Conservation (phyloP, 2,329 filamentous ascomycete species). For the Apiospora sp. region DNA sequence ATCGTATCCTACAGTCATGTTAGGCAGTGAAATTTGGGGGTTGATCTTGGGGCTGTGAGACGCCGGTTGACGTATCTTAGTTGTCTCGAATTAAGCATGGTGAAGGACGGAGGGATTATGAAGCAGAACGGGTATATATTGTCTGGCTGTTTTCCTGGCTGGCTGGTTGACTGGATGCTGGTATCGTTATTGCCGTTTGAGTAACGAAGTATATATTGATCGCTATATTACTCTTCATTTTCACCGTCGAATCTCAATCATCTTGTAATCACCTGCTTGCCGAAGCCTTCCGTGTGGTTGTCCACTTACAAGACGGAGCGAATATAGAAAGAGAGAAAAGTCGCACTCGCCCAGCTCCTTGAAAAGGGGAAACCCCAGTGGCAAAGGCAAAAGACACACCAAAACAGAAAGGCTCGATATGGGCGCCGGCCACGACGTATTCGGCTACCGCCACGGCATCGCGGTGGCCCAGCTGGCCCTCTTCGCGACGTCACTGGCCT, state of each 20-base stretch:
- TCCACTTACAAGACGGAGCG: not conserved
- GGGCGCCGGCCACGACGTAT: not conserved
- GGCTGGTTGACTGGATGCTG: too few relatives aligned
- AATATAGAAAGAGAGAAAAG: not conserved
- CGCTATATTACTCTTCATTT: not conserved
- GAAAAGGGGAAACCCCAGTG: too few relatives aligned
- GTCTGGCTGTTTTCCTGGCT: not conserved
- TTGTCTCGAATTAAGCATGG: not conserved
- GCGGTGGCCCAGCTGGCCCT: not conserved
- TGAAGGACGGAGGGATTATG: not conserved
- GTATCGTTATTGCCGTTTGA: too few relatives aligned
- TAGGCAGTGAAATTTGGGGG: not conserved
- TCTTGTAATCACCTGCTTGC: not conserved
- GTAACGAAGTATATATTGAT: not conserved
- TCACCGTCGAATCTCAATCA: not conserved
- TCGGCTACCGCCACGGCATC: not conserved
- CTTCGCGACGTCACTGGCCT: not conserved
- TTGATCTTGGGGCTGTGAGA: not conserved
- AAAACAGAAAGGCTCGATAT: not conserved
- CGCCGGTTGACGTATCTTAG: not conserved
- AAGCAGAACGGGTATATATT: not conserved
- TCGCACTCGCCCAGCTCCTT: not conserved
- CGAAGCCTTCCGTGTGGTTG: too few relatives aligned
- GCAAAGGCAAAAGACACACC: not conserved
- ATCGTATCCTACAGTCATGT: not conserved